Percentiles rank a stretch among this genome's conserved stretches.
Conservation (phyloP, 352 stramenopile species). For the Peronospora farinosa region DNA sequence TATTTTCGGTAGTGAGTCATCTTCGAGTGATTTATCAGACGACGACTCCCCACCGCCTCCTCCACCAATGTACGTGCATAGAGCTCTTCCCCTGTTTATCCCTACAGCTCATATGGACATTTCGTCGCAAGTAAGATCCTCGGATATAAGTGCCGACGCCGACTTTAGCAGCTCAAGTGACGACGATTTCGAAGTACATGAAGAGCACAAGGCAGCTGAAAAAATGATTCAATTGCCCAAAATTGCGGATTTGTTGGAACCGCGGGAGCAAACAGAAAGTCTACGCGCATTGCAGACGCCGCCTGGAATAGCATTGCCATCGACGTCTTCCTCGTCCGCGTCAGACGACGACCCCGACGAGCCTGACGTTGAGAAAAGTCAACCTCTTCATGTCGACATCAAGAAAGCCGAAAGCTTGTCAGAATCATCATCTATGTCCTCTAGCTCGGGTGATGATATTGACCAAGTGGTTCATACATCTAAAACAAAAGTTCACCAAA, state of each 20-base stretch:
- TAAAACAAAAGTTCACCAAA: conserved; percentile 24
- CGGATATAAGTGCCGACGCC: conserved; percentile 43
- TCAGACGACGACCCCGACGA: conserved; percentile 30
- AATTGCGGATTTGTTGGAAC: conserved; percentile 11
- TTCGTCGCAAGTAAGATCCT: conserved; percentile 28
- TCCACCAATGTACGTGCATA: conserved; percentile 22
- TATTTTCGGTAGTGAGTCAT: conserved; percentile 78
- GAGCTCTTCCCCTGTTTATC: conserved; percentile 7
- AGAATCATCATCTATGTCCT: conserved; percentile 29
- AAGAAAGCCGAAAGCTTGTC: conserved; percentile 19
- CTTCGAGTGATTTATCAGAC: conserved; percentile 37
- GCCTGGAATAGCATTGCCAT: conserved; percentile 10
- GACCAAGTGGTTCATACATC: conserved; percentile 6
- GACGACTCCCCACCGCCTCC: conserved; percentile 50
- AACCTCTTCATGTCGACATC: conserved; percentile 10
- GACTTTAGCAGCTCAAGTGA: conserved; percentile 45
- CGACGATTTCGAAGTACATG: conserved; percentile 16
- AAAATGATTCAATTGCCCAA: conserved; percentile 13
- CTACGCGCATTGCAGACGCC: not conserved
- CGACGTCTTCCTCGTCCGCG: conserved; percentile 24
- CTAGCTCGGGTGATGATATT: conserved; percentile 23
- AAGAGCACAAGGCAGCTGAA: conserved; percentile 1
- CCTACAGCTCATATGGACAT: conserved; percentile 16
- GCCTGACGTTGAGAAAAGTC: conserved; percentile 16
- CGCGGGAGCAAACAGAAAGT: not conserved